These are phyloP conservation scores for Aspergillus pseudoglaucus DNA, from an alignment of 2,329 filamentous ascomycete species.

Conservation along the genomic window DNA sequence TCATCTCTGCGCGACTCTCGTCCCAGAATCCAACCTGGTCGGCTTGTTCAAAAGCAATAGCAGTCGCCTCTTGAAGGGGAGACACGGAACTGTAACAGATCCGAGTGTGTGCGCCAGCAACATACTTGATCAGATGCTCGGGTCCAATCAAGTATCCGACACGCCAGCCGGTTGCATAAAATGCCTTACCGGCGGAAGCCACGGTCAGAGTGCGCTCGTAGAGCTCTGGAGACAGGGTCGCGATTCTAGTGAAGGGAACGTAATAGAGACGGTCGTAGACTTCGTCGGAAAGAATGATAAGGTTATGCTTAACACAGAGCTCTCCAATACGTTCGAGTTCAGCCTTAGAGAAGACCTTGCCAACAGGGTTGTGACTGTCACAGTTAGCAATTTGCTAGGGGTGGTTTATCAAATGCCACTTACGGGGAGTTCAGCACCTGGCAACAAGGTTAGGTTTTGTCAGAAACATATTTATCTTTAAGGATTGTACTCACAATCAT, in stretches of 20 bases:
- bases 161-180: constrained; percentile 95
- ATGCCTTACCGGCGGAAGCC: constrained; percentile 94
- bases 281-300: constrained; percentile 87
- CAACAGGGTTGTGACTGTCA: constrained; percentile 75
- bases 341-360: constrained; percentile 82
- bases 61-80: constrained; percentile 87
- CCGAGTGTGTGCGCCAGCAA: constrained; percentile 84
- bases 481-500: constrained; percentile 71
- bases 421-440: constrained; percentile 48
- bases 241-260: constrained; percentile 86
- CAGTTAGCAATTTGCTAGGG: background rate
- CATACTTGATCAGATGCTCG: constrained; percentile 81
- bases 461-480: constrained; percentile 26
- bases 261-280: constrained; percentile 96
- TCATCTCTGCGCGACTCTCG: constrained; percentile 76
- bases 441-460: constrained; percentile 6
- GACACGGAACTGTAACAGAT: constrained; percentile 95
- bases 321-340: constrained; percentile 82
- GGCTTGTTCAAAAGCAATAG: constrained; percentile 88
- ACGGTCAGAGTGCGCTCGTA: constrained; percentile 85
- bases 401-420: constrained; percentile 11
- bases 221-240: constrained; percentile 83
- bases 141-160: constrained; percentile 93
- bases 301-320: constrained; percentile 83
- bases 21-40: constrained; percentile 84